Evolutionary conservation across 768 basidiomycete genomes (phyloP), one percentile per base, ranked within the genome.

Genomic region (Leucocoprinus birnbaumii): DNA sequence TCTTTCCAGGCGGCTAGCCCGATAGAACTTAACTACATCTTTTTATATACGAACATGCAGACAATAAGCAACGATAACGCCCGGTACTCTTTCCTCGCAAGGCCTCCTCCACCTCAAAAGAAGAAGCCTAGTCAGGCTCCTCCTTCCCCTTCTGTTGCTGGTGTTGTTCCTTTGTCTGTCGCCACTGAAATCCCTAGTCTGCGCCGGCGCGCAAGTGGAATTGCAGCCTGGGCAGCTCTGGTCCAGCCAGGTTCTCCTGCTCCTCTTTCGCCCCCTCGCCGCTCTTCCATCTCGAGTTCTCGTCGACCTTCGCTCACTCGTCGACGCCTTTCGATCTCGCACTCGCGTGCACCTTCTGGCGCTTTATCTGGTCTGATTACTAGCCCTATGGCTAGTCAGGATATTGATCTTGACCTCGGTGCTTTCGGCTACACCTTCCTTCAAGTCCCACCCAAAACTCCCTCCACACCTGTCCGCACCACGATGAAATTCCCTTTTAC

Each of bases 231-330:
- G 88, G 85, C 81, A 3, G 70, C 80, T 18, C 74, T 71, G 58
- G 85, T 90, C 52, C 82, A 85, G 54, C 88, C 87, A 3, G 87
- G 87, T 5, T 84, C 87, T 14, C 87, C 87, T 2, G 73, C 73
- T 3, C 71, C 78, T 2, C 61, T 63, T 26, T 76, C 76, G 4
- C 73, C 72, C 18, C 68, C 69, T 41, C 71, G 72, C 25, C 64
- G 75, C 5, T 63, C 65, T 0, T 71, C 68, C 43, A 45, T 58
- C 21, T 60, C 61, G 27, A 58, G 58, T 53, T 53, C 56, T 21
- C 48, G 57, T 45, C 54, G 66, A 25, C 40, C 65, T 4, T 67
- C 66, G 1, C 50, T 59, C 21, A 64, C 56, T 59, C 46, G 59
- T 55, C 34, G 57, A 35, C 40, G 53, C 31, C 61, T 71, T 19